These are phyloP conservation scores for Xylaria scruposa DNA, from an alignment of 495 filamentous ascomycete species.

Conservation along the genomic window DNA sequence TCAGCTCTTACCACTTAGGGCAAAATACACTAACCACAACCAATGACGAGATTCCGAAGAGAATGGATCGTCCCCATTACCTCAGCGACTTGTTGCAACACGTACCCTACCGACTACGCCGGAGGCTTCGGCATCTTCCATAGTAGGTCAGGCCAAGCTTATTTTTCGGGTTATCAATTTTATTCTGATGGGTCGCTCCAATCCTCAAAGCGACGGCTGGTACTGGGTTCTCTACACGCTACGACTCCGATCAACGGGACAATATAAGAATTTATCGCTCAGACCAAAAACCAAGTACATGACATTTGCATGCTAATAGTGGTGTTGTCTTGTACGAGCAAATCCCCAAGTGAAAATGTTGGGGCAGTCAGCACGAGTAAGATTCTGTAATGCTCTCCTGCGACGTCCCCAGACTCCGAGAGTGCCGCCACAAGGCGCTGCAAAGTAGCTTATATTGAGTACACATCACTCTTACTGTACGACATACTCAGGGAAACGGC, in stretches of 20 bases:
- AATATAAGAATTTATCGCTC: background rate
- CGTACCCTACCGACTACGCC: background rate
- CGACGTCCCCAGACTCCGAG: background rate
- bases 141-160: background rate
- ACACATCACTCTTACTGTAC: constrained; percentile 11
- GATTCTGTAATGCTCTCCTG: background rate
- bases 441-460: constrained; percentile 5
- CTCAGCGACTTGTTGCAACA: background rate
- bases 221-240: background rate
- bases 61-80: constrained; percentile 6
- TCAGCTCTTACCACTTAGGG: constrained; percentile 19
- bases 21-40: background rate
- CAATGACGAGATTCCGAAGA: constrained; percentile 16
- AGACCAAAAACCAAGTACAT: background rate
- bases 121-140: constrained; percentile 17
- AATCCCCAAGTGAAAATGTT: background rate
- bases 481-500: background rate
- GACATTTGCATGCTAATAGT: background rate
- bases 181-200: too few relatives aligned
- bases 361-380: constrained; percentile 10
- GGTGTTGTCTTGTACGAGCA: background rate
- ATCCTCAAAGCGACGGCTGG: background rate
- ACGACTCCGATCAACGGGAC: background rate
- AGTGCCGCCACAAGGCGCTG: background rate
- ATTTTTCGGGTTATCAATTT: background rate